phyloP scores from a whole-genome alignment of 805 yeast species.

The Pichia paraexigua region DNA sequence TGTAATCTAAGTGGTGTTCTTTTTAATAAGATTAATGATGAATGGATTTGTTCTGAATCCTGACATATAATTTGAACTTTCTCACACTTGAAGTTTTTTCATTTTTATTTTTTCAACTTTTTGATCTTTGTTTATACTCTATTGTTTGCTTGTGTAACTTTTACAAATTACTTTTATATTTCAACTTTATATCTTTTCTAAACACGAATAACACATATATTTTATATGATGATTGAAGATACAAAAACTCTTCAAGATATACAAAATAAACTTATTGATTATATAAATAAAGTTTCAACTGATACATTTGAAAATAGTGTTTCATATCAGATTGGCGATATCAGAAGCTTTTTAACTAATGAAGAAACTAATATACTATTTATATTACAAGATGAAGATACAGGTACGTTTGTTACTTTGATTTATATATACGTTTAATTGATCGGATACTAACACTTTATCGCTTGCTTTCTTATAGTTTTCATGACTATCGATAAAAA shows the following conservation, averaged over 20 bases:
- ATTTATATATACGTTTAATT: no score
- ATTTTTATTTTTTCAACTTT: not conserved
- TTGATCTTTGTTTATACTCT: not conserved
- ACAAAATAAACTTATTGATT: not conserved
- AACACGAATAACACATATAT: not conserved
- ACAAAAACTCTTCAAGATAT: not conserved
- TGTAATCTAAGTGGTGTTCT: conserved; percentile 36
- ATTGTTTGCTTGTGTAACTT: not conserved
- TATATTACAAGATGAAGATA: not conserved
- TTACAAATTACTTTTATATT: not conserved
- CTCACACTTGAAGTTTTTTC: not conserved
- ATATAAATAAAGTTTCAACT: not conserved
- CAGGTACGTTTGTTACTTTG: not conserved
- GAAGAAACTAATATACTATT: not conserved
- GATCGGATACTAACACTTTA: not conserved
- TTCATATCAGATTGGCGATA: not conserved
- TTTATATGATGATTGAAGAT: not conserved
- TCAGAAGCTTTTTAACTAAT: not conserved
- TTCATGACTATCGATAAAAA: not conserved
- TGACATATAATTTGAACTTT: not conserved
- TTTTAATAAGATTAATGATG: conserved; percentile 20
- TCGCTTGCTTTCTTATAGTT: not conserved
- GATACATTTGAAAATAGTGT: not conserved
- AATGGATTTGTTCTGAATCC: conserved; percentile 15
- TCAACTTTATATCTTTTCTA: not conserved